Base-by-base conservation (phyloP, 768 basidiomycete species). In the Pleurotus sapidus region DNA sequence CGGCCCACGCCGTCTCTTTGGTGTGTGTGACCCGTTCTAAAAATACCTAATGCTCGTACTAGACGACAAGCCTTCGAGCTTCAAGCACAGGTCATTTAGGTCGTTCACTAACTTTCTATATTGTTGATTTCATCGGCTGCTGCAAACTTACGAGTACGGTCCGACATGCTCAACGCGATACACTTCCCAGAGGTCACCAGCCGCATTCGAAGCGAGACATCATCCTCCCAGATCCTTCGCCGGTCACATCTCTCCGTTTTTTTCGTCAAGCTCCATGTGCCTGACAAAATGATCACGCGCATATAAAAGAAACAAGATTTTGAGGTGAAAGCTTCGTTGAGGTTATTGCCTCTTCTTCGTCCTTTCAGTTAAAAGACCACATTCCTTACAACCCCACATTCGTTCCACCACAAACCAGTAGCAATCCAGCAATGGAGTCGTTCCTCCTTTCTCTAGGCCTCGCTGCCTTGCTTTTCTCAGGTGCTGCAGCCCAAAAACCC, bases 231-330 rank as follows among this genome's bases (percentile, higher is more conserved):
- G 9, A 34, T 34, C 30, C 9, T 34, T 34, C 20, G 7, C 15
- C 51, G 51, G 51, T 54, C 51, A 40, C 0, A 54, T 40, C 37
- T 54, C 37, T 54, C 51, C 51, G 51, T 23, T 54, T 51, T 54
- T 51, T 34, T 42, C 39, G 34, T 7, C 15, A 23, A 18, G 51
- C 38, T 24, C 38, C 51, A 54, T 42, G 51, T 54, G 51, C 51
- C 51, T 42, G 37, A 20, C 27, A 38, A 24, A 54, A 2, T 51
- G 51, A 54, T 54, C 51, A 54, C 37, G 17, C 14, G 15, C 11
- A 15, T 54, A 54, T 54, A 54, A 54, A 54, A 20, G 42, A 18
- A 30, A 34, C 27, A 51, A 39, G 1, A 37, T n/a, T 40, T n/a
- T n/a, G 20, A 18, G 24, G 25, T 5, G 11, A 50, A 14, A 23